Evolutionary conservation across 2,329 filamentous ascomycete species (phyloP).

Genomic region (Ophiostoma fasciatum): DNA sequence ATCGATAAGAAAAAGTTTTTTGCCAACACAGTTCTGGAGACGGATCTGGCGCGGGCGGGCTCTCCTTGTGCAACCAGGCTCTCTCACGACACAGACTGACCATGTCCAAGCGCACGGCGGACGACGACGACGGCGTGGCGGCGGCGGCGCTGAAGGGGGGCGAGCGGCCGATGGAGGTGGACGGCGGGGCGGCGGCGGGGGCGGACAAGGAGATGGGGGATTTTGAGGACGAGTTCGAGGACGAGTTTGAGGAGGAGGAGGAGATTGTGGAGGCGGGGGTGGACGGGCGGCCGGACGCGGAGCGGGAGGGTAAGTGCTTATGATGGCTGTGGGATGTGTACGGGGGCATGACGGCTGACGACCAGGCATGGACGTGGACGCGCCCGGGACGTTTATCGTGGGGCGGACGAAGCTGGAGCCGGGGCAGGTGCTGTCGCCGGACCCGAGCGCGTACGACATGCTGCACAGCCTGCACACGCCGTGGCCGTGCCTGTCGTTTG

Average conservation of each 20-base stretch:
- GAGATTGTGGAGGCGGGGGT: slow-evolving; percentile 91
- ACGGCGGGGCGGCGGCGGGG: slow-evolving; percentile 34
- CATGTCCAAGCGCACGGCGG: slow-evolving; percentile 13
- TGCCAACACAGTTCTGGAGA: too few species aligned
- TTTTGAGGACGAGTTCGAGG: slow-evolving; percentile 91
- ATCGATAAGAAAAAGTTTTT: slow-evolving; percentile 10
- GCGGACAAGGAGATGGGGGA: slow-evolving; percentile 52
- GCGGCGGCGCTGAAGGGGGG: slow-evolving; percentile 40
- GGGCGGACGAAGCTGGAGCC: slow-evolving; percentile 82
- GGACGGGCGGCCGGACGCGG: slow-evolving; percentile 80
- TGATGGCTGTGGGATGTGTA: too few species aligned
- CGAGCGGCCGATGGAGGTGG: slow-evolving; percentile 50
- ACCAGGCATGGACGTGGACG: slow-evolving; percentile 87
- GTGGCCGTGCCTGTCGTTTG: slow-evolving; percentile 95
- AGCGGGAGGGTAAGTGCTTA: too few species aligned
- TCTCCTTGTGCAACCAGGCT: background rate
- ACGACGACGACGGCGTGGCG: slow-evolving; percentile 9
- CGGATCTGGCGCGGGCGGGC: slow-evolving; percentile 1
- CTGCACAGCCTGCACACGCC: slow-evolving; percentile 85
- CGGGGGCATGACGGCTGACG: too few species aligned
- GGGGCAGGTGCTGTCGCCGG: slow-evolving; percentile 80
- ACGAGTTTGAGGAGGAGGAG: slow-evolving; percentile 76
- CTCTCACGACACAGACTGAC: background rate
- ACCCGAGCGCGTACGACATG: slow-evolving; percentile 94
- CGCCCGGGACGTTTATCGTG: slow-evolving; percentile 82